A percentile compares a stretch with the other conserved stretches of the same genome.
phyloP scores from a whole-genome alignment of 148 eudicot genomes.

The Rhododendron molle region DNA sequence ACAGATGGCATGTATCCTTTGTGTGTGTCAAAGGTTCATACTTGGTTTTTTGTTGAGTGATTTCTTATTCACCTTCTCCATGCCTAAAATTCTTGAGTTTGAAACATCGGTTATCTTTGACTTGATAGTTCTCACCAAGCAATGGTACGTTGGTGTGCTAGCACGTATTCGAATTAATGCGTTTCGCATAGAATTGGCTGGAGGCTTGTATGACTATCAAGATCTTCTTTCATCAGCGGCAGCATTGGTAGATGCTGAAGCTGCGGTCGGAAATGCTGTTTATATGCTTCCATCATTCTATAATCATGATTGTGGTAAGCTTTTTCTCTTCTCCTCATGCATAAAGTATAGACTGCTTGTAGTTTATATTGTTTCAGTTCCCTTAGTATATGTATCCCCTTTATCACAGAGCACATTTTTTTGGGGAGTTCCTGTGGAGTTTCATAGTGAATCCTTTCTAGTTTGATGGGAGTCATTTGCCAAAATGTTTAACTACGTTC shows the following conservation, averaged over 20 bases:
- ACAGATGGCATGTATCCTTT: slow-evolving; percentile 70
- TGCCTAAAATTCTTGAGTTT: slow-evolving; percentile 12
- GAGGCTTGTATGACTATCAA: slow-evolving; percentile 40
- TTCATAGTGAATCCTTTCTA: not conserved
- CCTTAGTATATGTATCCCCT: not conserved
- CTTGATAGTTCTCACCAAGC: slow-evolving; percentile 63
- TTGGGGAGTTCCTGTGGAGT: not conserved
- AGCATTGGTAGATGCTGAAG: slow-evolving; percentile 70
- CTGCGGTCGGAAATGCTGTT: slow-evolving; percentile 93
- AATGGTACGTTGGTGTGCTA: slow-evolving; percentile 79
- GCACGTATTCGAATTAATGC: slow-evolving; percentile 89
- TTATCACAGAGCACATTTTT: not conserved
- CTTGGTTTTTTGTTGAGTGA: not conserved
- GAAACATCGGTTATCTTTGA: slow-evolving; percentile 20
- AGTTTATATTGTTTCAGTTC: not conserved
- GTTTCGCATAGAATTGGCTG: slow-evolving; percentile 76
- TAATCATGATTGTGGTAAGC: slow-evolving; percentile 94
- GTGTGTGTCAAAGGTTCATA: slow-evolving; percentile 7
- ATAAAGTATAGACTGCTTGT: not conserved
- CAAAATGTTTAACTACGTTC: not conserved
- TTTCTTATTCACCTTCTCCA: not conserved
- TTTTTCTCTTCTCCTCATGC: not conserved
- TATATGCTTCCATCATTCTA: slow-evolving; percentile 92
- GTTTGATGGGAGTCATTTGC: not conserved
- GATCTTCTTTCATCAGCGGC: slow-evolving; percentile 71